phyloP scores from a whole-genome alignment of 2,329 filamentous ascomycete genomes.

The Fonsecaea pugnacius region DNA sequence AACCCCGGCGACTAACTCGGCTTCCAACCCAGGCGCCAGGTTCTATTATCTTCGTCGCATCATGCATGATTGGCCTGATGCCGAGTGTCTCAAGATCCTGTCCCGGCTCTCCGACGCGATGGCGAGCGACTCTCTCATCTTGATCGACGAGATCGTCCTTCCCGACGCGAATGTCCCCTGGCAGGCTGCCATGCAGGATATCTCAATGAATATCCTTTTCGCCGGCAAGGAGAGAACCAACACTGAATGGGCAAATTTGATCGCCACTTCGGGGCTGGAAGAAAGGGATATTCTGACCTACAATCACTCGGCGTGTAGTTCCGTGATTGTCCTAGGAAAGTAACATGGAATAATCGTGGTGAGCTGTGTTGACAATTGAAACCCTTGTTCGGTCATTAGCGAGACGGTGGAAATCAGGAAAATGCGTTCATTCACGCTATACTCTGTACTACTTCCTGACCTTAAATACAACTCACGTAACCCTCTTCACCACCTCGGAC shows the following conservation, averaged over 20 bases:
- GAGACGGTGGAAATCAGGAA: not conserved
- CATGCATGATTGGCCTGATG: slow-evolving; percentile 41
- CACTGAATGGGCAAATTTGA: slow-evolving; percentile 42
- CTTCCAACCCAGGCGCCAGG: slow-evolving; percentile 31
- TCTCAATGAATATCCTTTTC: slow-evolving; percentile 46
- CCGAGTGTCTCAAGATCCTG: slow-evolving; percentile 42
- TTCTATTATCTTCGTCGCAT: slow-evolving; percentile 42
- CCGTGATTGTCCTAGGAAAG: slow-evolving; percentile 22
- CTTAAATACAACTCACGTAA: too few relatives aligned
- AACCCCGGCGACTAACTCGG: not conserved
- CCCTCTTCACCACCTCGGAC: too few relatives aligned
- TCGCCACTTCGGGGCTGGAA: slow-evolving; percentile 29
- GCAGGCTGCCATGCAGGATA: slow-evolving; percentile 43
- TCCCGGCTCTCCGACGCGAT: slow-evolving; percentile 43
- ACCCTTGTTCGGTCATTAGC: not conserved
- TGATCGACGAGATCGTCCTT: slow-evolving; percentile 53
- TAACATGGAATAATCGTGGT: not conserved
- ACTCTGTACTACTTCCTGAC: too few relatives aligned
- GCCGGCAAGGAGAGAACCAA: slow-evolving; percentile 45
- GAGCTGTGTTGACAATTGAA: not conserved
- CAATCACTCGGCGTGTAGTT: slow-evolving; percentile 10
- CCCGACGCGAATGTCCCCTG: slow-evolving; percentile 43
- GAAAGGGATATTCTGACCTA: slow-evolving; percentile 21
- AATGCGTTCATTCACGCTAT: too few relatives aligned
- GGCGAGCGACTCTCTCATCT: slow-evolving; percentile 43